A percentile compares a stretch with the other conserved stretches of the same genome.
Evolutionary conservation across 257 asterid genomes (phyloP).

Genomic region (Solanum sejunctum): DNA sequence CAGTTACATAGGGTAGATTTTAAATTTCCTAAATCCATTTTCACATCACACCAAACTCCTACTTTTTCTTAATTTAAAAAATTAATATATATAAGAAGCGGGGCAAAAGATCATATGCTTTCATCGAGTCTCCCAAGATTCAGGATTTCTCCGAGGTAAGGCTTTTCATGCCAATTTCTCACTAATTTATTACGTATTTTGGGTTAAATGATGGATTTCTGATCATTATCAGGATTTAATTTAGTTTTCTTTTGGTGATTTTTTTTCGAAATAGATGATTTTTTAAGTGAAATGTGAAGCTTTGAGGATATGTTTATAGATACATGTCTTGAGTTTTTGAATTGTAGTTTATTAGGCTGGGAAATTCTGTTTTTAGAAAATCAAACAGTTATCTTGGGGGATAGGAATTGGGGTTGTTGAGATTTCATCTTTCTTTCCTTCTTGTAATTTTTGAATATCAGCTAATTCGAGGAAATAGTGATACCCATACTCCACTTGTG

Average conservation of each 20-base stretch:
- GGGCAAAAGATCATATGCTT: conserved; percentile 3
- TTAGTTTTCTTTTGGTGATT: background rate
- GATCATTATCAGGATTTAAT: background rate
- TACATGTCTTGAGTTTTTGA: background rate
- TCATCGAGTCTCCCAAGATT: conserved; percentile 5
- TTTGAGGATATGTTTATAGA: background rate
- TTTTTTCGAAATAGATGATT: background rate
- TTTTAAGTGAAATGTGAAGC: background rate
- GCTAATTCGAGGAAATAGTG: background rate
- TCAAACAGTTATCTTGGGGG: background rate
- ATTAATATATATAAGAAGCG: background rate
- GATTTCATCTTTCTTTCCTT: background rate
- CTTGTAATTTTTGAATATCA: background rate
- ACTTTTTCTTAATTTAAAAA: background rate
- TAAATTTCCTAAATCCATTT: background rate
- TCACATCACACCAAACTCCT: background rate
- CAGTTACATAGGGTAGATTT: background rate
- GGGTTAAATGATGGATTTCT: background rate
- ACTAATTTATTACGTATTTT: background rate
- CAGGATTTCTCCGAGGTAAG: conserved; percentile 18
- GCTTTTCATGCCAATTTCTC: background rate
- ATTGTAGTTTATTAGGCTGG: background rate
- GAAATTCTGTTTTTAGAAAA: background rate
- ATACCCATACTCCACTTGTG: no score
- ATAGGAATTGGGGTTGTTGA: background rate